Evolutionary conservation across 345 rosid genomes (phyloP).

Genomic region (Gossypium sturtianum): DNA sequence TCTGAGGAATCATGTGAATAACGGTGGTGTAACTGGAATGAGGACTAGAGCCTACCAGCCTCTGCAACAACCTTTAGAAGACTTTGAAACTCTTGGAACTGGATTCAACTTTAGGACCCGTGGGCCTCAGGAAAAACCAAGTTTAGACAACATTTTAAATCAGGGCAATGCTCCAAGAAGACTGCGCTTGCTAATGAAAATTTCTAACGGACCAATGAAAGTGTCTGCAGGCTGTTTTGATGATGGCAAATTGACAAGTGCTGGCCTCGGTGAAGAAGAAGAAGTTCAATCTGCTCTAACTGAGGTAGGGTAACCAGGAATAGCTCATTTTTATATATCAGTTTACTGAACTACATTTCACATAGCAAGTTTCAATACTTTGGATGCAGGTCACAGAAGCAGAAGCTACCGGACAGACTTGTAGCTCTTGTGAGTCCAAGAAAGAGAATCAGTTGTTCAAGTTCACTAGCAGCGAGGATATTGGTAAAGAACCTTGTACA

Average conservation of each 20-base stretch:
- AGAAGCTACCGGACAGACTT: slow-evolving; percentile 12
- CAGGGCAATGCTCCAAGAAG: slow-evolving; percentile 70
- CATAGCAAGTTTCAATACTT: not conserved
- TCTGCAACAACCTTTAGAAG: slow-evolving; percentile 24
- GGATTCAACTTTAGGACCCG: slow-evolving; percentile 49
- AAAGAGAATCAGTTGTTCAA: slow-evolving; percentile 8
- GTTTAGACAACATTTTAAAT: slow-evolving; percentile 14
- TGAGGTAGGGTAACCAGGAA: slow-evolving; percentile 30
- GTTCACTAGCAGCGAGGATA: slow-evolving; percentile 12
- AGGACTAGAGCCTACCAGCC: slow-evolving; percentile 42
- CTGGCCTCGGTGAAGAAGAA: slow-evolving; percentile 29
- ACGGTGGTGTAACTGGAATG: slow-evolving; percentile 35
- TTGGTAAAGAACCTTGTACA: slow-evolving; percentile 12
- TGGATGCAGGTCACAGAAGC: slow-evolving; percentile 28
- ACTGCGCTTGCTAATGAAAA: slow-evolving; percentile 37
- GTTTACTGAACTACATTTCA: not conserved
- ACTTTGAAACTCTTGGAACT: slow-evolving; percentile 36
- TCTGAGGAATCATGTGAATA: slow-evolving; percentile 27
- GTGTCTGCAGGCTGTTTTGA: slow-evolving; percentile 4
- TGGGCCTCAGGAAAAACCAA: slow-evolving; percentile 27
- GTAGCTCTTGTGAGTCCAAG: slow-evolving; percentile 10
- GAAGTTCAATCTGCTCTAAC: slow-evolving; percentile 32
- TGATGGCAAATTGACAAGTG: slow-evolving; percentile 13
- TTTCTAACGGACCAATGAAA: not conserved
- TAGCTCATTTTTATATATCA: not conserved